These are phyloP conservation scores for Trichoderma erinaceum DNA, from an alignment of 495 filamentous ascomycete genomes.

Conservation along the genomic window DNA sequence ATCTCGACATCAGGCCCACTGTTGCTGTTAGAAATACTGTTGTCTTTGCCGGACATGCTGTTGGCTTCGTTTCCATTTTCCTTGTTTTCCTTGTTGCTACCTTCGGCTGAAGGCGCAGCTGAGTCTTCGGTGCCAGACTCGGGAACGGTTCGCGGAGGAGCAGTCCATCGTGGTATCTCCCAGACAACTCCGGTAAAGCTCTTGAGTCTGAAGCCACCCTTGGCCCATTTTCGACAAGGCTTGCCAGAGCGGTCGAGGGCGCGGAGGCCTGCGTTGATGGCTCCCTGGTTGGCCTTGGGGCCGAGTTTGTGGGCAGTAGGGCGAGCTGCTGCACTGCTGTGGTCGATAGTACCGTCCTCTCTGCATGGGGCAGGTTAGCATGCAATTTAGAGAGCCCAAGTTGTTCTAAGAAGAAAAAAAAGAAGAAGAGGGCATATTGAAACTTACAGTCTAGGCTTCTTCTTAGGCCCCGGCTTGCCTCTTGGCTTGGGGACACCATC, in stretches of 20 bases:
- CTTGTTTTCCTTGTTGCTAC: slow-evolving; percentile 71
- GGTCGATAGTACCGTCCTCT: slow-evolving; percentile 56
- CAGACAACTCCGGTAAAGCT: slow-evolving; percentile 88
- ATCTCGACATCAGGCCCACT: slow-evolving; percentile 49
- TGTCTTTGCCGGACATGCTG: slow-evolving; percentile 57
- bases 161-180: slow-evolving; percentile 78
- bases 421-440: neutral
- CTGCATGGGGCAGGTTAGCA: slow-evolving; percentile 37
- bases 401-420: neutral
- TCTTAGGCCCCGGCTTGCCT: slow-evolving; percentile 91
- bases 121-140: slow-evolving; percentile 30
- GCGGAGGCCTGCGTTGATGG: slow-evolving; percentile 92
- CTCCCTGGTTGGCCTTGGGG: slow-evolving; percentile 94
- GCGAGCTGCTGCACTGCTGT: slow-evolving; percentile 29
- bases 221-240: slow-evolving; percentile 87
- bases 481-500: slow-evolving; percentile 58
- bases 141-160: slow-evolving; percentile 51
- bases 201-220: slow-evolving; percentile 74
- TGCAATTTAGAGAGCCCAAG: slow-evolving; percentile 16
- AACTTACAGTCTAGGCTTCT: slow-evolving; percentile 87
- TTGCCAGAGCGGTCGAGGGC: slow-evolving; percentile 86
- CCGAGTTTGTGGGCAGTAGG: slow-evolving; percentile 68
- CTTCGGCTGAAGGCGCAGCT: slow-evolving; percentile 48
- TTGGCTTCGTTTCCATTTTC: slow-evolving; percentile 50
- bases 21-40: slow-evolving; percentile 44